phyloP scores from a whole-genome alignment of 169 alveolate genomes.

The Neospora caninum region DNA sequence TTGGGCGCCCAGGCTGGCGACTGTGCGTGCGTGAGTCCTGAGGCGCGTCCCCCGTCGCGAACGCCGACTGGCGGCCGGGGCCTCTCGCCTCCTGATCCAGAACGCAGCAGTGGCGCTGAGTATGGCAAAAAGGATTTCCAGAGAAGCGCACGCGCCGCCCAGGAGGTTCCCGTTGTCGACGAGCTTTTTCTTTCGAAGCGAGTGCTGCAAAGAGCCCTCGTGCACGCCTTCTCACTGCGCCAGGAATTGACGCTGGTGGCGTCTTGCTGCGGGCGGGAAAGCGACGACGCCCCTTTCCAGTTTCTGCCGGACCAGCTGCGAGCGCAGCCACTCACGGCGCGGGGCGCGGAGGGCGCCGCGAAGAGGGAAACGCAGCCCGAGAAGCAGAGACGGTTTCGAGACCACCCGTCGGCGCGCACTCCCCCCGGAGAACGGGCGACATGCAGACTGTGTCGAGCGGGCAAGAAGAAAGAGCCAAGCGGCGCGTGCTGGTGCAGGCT shows the following conservation, averaged over 20 bases:
- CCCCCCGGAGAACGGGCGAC: not conserved
- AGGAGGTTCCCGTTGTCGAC: not conserved
- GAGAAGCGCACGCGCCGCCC: not conserved
- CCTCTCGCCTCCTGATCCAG: too few relatives aligned
- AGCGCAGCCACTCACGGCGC: not conserved
- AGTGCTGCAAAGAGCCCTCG: conserved; percentile 2
- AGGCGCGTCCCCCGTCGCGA: not conserved
- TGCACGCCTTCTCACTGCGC: not conserved
- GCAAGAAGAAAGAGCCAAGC: not conserved
- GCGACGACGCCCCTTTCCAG: not conserved
- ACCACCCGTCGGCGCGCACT: not conserved
- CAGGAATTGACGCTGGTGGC: conserved; percentile 1
- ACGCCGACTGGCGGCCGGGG: too few relatives aligned
- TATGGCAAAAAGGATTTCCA: too few relatives aligned
- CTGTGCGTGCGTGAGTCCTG: not conserved
- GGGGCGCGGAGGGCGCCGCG: not conserved
- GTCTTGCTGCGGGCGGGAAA: not conserved
- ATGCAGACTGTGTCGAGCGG: not conserved
- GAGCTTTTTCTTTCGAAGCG: conserved; percentile 20
- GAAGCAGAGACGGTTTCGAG: not conserved
- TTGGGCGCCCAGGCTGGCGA: not conserved
- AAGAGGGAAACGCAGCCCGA: not conserved
- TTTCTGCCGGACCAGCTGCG: not conserved
- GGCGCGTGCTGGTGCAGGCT: not conserved
- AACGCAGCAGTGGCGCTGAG: too few relatives aligned